Evolutionary conservation across 306 rosid species (phyloP).

Genomic region (Vigna angularis): DNA sequence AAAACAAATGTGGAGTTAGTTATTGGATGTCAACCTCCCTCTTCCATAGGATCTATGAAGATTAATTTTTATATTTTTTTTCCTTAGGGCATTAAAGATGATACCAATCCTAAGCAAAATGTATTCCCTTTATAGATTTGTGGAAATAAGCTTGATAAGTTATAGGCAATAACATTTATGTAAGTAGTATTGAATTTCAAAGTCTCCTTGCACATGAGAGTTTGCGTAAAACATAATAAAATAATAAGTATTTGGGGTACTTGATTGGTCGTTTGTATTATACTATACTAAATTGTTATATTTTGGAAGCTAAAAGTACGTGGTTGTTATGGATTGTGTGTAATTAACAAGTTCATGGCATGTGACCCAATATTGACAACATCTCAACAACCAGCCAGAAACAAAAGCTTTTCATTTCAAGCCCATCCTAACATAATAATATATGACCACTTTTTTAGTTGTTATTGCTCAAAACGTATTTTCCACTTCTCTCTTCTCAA

Average conservation of each 20-base stretch:
- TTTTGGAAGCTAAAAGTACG: slow-evolving; percentile 9
- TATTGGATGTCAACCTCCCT: not conserved
- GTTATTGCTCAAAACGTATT: not conserved
- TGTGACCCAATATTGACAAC: slow-evolving; percentile 56
- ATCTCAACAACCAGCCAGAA: slow-evolving; percentile 43
- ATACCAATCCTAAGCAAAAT: not conserved
- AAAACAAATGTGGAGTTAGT: not conserved
- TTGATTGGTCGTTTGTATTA: not conserved
- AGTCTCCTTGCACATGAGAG: slow-evolving; percentile 34
- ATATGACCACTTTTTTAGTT: not conserved
- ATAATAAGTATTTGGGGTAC: not conserved
- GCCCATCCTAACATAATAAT: slow-evolving; percentile 7
- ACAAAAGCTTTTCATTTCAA: slow-evolving; percentile 10
- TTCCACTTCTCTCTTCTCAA: not conserved
- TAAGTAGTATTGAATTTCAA: no score
- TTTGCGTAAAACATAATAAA: not conserved
- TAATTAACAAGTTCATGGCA: slow-evolving; percentile 49
- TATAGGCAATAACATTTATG: not conserved
- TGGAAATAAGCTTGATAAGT: not conserved
- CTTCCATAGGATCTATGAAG: not conserved
- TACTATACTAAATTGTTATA: not conserved
- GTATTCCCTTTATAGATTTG: not conserved
- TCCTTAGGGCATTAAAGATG: not conserved
- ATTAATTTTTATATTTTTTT: no score
- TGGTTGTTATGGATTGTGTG: slow-evolving; percentile 45